Base-by-base conservation (phyloP, 2,329 filamentous ascomycete species). In the Zasmidium angulare region DNA sequence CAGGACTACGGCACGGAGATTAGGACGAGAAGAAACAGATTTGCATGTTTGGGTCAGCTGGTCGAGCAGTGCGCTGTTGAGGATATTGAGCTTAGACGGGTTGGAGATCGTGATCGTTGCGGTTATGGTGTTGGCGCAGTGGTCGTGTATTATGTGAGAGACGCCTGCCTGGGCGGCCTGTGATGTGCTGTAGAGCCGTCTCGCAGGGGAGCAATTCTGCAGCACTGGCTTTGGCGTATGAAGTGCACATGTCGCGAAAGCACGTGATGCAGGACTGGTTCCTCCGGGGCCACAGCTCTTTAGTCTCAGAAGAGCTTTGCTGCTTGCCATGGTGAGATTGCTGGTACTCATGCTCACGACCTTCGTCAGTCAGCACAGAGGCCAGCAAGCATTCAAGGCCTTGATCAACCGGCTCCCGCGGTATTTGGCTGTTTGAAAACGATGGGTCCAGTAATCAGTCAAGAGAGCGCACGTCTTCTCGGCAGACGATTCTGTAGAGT, bases 71-170 rank as follows among this genome's bases (percentile, higher is more conserved):
- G 58, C 23, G 20, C 23, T 61, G 53, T 60, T 65, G 29, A 70
- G 60, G 26, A 70, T 68, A 61, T 71, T 71, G 50, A 70, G 63
- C 53, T 70, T 71, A 2, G 48, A 23, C 0, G 69, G 68, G 40
- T 72, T 70, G 20, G 59, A 65, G 49, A 72, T 58, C 12, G 60
- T 63, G 51, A 72, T 56, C 6, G 61, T 68, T 23, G 69, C 69
- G n/a, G 63, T 55, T 20, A 6, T 26, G 20, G 17, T 47, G 36
- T 24, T 46, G 11, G 53, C 22, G n/a, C 14, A 19, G 7, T 46
- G 46, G 31, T 55, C 53, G n/a, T 26, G 20, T 10, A 24, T 10
- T 6, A 22, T 48, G 43, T 21, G 19, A 10, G 2, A 48, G n/a
- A 55, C 43, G 3, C 53, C 23, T 14, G 53, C 43, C 3, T 17